A percentile compares a stretch with the other conserved stretches of the same genome.
Conservation (phyloP, 1,139 yeast genomes). For the Candida sanyaensis region DNA sequence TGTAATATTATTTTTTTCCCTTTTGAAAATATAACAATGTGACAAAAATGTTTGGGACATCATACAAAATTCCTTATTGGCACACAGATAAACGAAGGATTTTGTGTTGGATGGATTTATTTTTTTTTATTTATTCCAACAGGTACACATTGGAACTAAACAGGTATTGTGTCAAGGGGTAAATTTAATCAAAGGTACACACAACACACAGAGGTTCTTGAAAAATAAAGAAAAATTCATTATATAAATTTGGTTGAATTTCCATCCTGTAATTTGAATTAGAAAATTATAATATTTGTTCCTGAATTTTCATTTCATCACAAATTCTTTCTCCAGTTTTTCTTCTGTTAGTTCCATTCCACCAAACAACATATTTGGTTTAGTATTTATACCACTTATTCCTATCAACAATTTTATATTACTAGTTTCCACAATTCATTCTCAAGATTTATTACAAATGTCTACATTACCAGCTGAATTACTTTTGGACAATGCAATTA, state of each 20-base stretch:
- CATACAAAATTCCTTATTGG: not conserved
- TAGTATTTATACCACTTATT: no score
- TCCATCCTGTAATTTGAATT: not conserved
- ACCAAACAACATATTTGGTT: not conserved
- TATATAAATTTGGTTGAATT: not conserved
- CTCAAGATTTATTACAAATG: not conserved
- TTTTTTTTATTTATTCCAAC: not conserved
- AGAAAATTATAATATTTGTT: no score
- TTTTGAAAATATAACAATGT: conserved; percentile 1
- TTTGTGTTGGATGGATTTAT: no score
- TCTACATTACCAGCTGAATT: conserved; percentile 6
- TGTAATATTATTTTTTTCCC: conserved; percentile 1
- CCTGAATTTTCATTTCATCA: not conserved
- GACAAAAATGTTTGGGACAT: conserved; percentile 1
- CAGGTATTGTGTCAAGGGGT: not conserved
- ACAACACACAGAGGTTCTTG: not conserved
- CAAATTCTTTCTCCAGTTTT: not conserved
- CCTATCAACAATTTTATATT: no score
- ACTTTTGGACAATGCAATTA: conserved; percentile 4
- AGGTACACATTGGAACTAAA: no score
- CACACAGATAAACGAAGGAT: not conserved
- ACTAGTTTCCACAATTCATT: not conserved
- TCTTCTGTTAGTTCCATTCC: not conserved
- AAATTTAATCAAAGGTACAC: not conserved
- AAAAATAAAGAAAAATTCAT: not conserved